These are phyloP conservation scores for Fistulinella cinereoalba DNA, from an alignment of 1,284 basidiomycete species.

Conservation along the genomic window DNA sequence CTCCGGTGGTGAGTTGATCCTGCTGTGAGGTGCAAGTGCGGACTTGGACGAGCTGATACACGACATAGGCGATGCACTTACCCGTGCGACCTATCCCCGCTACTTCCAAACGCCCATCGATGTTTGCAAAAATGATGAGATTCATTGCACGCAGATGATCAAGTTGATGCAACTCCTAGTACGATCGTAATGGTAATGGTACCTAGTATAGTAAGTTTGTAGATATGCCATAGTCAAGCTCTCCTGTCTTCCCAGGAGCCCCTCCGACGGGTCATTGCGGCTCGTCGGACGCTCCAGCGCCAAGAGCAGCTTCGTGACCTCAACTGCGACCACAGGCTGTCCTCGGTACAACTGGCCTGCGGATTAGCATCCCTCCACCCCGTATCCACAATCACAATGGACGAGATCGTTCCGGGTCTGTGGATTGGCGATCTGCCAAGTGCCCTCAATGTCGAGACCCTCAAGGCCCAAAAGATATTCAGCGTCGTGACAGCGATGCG, in stretches of 20 bases:
- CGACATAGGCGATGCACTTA: conserved; percentile 3
- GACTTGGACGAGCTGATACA: not conserved
- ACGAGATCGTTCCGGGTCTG: conserved; percentile 59
- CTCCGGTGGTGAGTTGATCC: conserved; percentile 17
- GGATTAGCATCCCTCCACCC: no score
- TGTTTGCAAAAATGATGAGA: conserved; percentile 15
- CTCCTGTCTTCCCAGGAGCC: no score
- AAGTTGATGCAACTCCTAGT: not conserved
- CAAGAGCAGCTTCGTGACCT: not conserved
- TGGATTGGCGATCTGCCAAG: conserved; percentile 66
- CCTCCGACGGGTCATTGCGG: not conserved
- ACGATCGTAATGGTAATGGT: not conserved
- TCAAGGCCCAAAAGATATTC: conserved; percentile 62
- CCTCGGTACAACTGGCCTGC: not conserved
- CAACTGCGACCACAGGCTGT: conserved; percentile 7
- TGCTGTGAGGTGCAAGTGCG: not conserved
- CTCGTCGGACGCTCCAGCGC: not conserved
- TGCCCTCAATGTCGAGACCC: conserved; percentile 49
- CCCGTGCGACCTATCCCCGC: not conserved
- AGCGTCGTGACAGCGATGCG: conserved; percentile 73
- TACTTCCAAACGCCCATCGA: conserved; percentile 14
- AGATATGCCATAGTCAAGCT: no score
- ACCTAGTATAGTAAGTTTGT: not conserved
- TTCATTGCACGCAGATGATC: conserved; percentile 2
- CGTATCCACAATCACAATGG: conserved; percentile 25